Evolutionary conservation across 768 basidiomycete species (phyloP).

Genomic region (Thelephora ganbajun): DNA sequence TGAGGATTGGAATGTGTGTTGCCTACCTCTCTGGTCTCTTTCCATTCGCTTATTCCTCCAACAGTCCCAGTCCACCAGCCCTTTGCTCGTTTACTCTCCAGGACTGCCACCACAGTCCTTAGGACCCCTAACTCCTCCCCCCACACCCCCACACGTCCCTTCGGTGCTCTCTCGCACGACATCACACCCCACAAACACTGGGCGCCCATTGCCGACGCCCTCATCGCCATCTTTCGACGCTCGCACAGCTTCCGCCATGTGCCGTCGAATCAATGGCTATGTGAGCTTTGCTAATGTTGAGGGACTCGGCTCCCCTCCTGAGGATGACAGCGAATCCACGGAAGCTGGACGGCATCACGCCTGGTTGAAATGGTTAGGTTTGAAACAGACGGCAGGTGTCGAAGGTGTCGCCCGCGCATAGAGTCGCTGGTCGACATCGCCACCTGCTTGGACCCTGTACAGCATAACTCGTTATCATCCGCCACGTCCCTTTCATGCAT

Average conservation of each 20-base stretch:
- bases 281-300: constrained; percentile 56
- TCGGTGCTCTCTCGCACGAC: constrained; percentile 10
- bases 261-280: constrained; percentile 44
- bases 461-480: too few species aligned
- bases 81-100: background rate
- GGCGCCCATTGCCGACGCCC: constrained; percentile 14
- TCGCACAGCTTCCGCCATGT: constrained; percentile 42
- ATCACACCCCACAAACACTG: background rate
- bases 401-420: too few species aligned
- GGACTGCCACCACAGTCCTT: background rate
- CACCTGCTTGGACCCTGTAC: too few species aligned
- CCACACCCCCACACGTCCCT: background rate
- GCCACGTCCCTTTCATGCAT: too few species aligned
- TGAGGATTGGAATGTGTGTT: background rate
- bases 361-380: constrained; percentile 10
- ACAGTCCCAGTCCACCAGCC: background rate
- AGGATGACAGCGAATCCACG: constrained; percentile 13
- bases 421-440: too few species aligned
- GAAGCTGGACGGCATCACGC: constrained; percentile 9
- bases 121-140: background rate
- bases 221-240: constrained; percentile 41
- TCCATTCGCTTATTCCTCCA: background rate
- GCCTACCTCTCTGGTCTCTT: background rate
- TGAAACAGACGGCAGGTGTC: background rate
- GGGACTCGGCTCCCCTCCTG: constrained; percentile 47